Evolutionary conservation across 163 green algal genomes (phyloP).

Genomic region (Scenedesmus sp.): DNA sequence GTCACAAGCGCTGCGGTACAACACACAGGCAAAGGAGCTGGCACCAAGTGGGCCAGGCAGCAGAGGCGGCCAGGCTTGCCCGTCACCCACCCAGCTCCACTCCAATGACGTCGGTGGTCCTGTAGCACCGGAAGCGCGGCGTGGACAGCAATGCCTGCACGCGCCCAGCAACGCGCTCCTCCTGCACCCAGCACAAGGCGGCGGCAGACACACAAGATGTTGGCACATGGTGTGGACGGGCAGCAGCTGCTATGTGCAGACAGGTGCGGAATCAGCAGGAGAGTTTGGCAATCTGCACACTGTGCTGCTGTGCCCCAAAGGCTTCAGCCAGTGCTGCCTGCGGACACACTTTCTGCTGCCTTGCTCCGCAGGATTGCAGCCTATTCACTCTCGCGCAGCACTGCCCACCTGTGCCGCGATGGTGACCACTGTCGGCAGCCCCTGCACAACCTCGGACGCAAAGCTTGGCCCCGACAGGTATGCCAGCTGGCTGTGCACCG

Average conservation of each 20-base stretch:
- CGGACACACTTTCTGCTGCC: not conserved
- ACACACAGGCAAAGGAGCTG: too few species aligned
- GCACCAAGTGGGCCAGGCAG: not conserved
- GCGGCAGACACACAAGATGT: not conserved
- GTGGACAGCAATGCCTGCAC: constrained; percentile 86
- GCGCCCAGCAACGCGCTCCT: constrained; percentile 71
- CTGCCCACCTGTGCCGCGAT: constrained; percentile 64
- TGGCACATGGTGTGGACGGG: too few species aligned
- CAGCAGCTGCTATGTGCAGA: too few species aligned
- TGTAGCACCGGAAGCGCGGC: constrained; percentile 84
- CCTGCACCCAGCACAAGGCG: constrained; percentile 44
- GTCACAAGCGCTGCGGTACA: too few species aligned
- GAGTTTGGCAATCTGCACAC: too few species aligned
- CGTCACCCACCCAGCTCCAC: constrained; percentile 57
- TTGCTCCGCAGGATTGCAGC: too few species aligned
- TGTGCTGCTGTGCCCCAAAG: too few species aligned
- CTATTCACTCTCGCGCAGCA: not conserved
- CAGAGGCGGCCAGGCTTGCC: not conserved
- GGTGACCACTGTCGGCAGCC: constrained; percentile 75
- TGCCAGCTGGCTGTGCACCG: constrained; percentile 66
- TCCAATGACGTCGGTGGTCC: constrained; percentile 83
- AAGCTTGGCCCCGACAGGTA: constrained; percentile 90
- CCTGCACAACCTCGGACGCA: constrained; percentile 83
- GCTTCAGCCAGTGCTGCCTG: not conserved
- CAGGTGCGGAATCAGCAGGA: too few species aligned